Percentiles rank a stretch among this genome's conserved stretches.
Evolutionary conservation across 106 monocot species (phyloP).

Genomic region (Narthecium ossifragum): DNA sequence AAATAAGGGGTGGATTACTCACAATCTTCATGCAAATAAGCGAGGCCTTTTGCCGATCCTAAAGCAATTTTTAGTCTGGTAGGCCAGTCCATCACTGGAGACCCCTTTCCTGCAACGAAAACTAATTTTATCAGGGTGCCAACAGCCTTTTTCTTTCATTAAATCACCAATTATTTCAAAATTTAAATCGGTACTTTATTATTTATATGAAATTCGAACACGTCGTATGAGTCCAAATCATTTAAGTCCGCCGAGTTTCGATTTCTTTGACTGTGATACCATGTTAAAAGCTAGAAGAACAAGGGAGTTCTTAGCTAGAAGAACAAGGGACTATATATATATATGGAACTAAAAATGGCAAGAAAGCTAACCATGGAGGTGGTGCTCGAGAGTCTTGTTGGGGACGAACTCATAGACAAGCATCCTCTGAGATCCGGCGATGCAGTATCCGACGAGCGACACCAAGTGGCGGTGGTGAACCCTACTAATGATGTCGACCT

Average conservation of each 20-base stretch:
- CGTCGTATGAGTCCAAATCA: too few relatives aligned
- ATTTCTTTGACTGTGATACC: too few relatives aligned
- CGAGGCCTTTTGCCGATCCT: slow-evolving; percentile 85
- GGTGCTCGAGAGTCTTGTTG: slow-evolving; percentile 76
- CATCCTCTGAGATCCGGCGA: slow-evolving; percentile 55
- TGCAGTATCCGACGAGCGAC: slow-evolving; percentile 81
- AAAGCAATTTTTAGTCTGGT: slow-evolving; percentile 79
- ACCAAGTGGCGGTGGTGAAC: slow-evolving; percentile 91
- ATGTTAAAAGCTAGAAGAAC: too few relatives aligned
- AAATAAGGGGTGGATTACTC: too few relatives aligned
- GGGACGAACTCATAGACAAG: slow-evolving; percentile 86
- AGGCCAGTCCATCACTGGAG: slow-evolving; percentile 61
- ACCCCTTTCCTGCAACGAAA: slow-evolving; percentile 50
- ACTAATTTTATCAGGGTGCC: neutral
- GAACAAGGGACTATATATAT: too few relatives aligned
- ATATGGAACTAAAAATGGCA: neutral
- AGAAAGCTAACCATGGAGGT: slow-evolving; percentile 55
- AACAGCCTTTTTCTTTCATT: too few relatives aligned
- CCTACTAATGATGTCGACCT: slow-evolving; percentile 89
- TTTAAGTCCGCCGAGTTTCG: too few relatives aligned
- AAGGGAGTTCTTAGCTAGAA: neutral
- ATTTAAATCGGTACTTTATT: too few relatives aligned
- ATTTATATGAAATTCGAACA: too few relatives aligned
- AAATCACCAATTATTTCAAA: too few relatives aligned
- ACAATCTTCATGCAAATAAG: slow-evolving; percentile 97